Evolutionary conservation across 768 basidiomycete species (phyloP).

Genomic region (Auriscalpium microsporum): DNA sequence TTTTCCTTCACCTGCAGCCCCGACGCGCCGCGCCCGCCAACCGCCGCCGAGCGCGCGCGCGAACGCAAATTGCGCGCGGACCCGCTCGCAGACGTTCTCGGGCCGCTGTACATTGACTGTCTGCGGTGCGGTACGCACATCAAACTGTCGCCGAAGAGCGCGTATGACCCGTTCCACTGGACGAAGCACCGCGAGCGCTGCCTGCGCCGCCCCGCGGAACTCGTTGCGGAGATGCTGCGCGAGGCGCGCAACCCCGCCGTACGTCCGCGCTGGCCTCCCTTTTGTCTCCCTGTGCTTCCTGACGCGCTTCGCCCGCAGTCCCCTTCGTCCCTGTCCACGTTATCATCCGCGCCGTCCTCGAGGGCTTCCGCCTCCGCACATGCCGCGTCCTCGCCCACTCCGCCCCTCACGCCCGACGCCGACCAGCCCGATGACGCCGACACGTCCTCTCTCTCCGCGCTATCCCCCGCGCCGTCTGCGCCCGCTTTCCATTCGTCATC

Average conservation of each 20-base stretch:
- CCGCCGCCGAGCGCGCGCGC: constrained; percentile 12
- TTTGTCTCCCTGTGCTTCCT: not conserved
- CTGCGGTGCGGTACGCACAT: constrained; percentile 13
- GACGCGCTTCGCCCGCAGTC: not conserved
- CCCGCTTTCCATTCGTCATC: not conserved
- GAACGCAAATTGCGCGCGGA: constrained; percentile 11
- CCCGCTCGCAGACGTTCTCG: constrained; percentile 15
- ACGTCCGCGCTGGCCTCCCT: not conserved
- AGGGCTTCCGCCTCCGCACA: not conserved
- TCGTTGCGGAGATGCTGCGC: constrained; percentile 8
- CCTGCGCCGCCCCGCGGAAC: constrained; percentile 7
- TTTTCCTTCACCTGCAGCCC: not conserved
- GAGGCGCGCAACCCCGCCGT: constrained; percentile 1
- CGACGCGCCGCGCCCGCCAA: constrained; percentile 13
- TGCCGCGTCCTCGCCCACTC: not conserved
- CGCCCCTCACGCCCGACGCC: constrained; percentile 3
- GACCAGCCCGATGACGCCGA: constrained; percentile 11
- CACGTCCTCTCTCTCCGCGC: not conserved
- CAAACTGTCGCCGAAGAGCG: constrained; percentile 15
- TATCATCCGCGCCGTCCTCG: constrained; percentile 1
- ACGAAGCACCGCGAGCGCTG: constrained; percentile 15
- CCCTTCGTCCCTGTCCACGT: not conserved
- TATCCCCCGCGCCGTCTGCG: not conserved
- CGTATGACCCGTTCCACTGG: constrained; percentile 15
- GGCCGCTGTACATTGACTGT: constrained; percentile 11